A percentile compares a stretch with the other conserved stretches of the same genome.
phyloP scores from a whole-genome alignment of 2,329 filamentous ascomycete species.

The Cryoendolithus antarcticus region DNA sequence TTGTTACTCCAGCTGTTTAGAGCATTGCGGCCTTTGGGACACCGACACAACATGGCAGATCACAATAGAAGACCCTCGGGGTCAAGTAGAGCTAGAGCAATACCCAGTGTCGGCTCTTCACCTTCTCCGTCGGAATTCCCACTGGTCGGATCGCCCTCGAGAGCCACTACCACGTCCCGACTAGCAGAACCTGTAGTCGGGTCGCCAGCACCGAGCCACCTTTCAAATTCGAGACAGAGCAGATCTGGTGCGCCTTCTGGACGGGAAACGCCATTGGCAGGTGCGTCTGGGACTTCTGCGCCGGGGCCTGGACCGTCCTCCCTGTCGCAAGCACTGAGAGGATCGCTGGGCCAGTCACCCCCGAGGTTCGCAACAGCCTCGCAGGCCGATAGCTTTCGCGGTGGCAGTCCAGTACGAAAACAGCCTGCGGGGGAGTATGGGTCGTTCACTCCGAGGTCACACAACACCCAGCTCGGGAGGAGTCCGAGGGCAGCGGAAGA shows the following conservation, averaged over 20 bases:
- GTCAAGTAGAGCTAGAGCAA: neutral
- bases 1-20: too few species aligned
- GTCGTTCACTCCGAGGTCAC: too few species aligned
- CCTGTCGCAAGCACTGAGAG: constrained; percentile 73
- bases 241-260: constrained; percentile 3
- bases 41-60: too few species aligned
- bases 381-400: constrained; percentile 4
- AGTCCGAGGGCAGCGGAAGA: constrained; percentile 63
- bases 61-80: too few species aligned
- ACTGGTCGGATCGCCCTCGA: constrained; percentile 25
- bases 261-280: constrained; percentile 50
- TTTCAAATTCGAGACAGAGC: constrained; percentile 3
- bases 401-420: constrained; percentile 33
- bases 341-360: constrained; percentile 57
- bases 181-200: constrained; percentile 17
- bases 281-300: constrained; percentile 42
- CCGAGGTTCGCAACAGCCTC: constrained; percentile 39
- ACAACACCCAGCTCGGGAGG: constrained; percentile 25
- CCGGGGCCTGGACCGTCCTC: constrained; percentile 76
- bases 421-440: constrained; percentile 44
- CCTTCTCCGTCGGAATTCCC: constrained; percentile 5
- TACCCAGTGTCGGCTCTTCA: constrained; percentile 1
- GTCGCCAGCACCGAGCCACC: constrained; percentile 11
- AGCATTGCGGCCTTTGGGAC: too few species aligned
- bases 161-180: constrained; percentile 30